These are phyloP conservation scores for Russula vinacea DNA, from an alignment of 768 basidiomycete species.

Conservation along the genomic window DNA sequence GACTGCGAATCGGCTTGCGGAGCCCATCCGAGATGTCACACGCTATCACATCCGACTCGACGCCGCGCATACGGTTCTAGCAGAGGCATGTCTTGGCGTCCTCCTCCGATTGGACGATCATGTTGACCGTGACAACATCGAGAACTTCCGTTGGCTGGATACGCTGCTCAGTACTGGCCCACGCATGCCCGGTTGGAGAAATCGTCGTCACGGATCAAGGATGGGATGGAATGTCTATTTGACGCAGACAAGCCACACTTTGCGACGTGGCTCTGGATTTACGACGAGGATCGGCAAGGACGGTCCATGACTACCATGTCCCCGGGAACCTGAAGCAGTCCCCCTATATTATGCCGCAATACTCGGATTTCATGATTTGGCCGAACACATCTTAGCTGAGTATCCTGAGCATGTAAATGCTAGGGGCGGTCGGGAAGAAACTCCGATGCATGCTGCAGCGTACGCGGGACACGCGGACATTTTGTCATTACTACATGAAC, in stretches of 20 bases:
- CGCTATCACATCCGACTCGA: not conserved
- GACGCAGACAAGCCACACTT: not conserved
- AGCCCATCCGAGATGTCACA: not conserved
- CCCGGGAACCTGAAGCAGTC: not conserved
- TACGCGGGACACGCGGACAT: not conserved
- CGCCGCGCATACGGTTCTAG: not conserved
- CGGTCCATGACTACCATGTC: too few relatives aligned
- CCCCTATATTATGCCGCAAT: not conserved
- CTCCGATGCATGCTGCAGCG: not conserved
- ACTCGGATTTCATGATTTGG: not conserved
- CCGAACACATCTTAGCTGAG: not conserved
- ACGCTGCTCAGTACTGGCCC: not conserved
- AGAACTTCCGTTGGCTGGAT: not conserved
- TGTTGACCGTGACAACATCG: not conserved
- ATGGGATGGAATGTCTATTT: slow-evolving; percentile 4
- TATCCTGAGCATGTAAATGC: too few relatives aligned
- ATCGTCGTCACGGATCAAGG: not conserved
- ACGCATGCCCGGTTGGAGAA: not conserved
- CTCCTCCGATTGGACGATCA: not conserved
- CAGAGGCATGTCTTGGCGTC: not conserved
- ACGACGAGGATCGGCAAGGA: not conserved
- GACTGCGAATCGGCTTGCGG: not conserved
- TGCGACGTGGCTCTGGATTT: not conserved
- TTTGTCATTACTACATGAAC: not conserved
- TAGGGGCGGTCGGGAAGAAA: not conserved